These are phyloP conservation scores for Quillaja saponaria DNA, from an alignment of 306 rosid species.

Conservation along the genomic window DNA sequence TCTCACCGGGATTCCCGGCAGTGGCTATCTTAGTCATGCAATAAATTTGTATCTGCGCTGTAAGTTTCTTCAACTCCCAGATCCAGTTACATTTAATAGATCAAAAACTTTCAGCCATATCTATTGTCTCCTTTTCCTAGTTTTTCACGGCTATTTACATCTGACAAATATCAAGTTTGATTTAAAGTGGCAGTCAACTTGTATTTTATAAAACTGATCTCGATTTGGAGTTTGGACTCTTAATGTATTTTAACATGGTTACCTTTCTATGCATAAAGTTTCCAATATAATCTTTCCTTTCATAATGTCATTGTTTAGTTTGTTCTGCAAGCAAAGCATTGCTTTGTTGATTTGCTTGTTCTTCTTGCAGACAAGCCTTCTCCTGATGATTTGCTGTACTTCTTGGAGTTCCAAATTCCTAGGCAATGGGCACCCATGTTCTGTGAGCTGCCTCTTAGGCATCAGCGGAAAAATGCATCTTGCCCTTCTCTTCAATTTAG, in stretches of 20 bases:
- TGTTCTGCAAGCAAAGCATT: constrained; percentile 8
- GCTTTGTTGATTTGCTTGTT: constrained; percentile 29
- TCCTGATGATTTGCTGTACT: constrained; percentile 72
- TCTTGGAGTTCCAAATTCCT: constrained; percentile 97
- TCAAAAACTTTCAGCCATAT: constrained; percentile 20
- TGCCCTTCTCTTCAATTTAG: constrained; percentile 75
- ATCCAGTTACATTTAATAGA: constrained; percentile 3
- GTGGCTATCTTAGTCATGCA: constrained; percentile 97
- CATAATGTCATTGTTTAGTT: constrained; percentile 4
- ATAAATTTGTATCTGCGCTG: constrained; percentile 94
- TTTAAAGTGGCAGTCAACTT: constrained; percentile 3
- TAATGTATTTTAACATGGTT: constrained; percentile 5
- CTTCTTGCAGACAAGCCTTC: constrained; percentile 75
- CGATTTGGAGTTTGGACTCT: constrained; percentile 3
- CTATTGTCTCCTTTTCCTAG: constrained; percentile 18
- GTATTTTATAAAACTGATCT: background rate
- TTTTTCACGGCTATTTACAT: background rate
- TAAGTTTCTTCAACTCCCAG: constrained; percentile 40
- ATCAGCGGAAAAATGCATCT: constrained; percentile 56
- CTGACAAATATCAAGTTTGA: background rate
- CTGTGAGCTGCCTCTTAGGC: constrained; percentile 89
- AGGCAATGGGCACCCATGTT: constrained; percentile 99
- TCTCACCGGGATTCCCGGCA: constrained; percentile 90
- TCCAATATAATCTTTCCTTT: constrained; percentile 19
- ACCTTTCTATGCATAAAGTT: constrained; percentile 8